Evolutionary conservation across 257 asterid genomes (phyloP), one percentile per base, ranked within the genome.

Genomic region (Scutellaria baicalensis): DNA sequence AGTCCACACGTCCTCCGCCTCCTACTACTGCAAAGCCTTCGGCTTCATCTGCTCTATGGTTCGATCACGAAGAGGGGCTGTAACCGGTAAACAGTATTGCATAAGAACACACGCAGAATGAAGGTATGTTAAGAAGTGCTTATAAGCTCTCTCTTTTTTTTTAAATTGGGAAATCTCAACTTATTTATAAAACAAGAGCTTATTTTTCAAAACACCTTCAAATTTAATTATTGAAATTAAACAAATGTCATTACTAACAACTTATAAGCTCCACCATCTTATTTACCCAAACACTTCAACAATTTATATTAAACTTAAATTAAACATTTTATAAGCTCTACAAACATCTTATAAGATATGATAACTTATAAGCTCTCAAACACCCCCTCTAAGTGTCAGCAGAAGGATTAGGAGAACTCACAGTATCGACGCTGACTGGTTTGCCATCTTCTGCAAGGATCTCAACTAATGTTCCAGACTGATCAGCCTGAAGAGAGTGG

Each of bases 11-110:
- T 20, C 60, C 20, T 6, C 33, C 27, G 45, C 75, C 20, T 67
- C 66, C 70, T 66, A 57, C 48, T 63, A 60, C 72, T 43, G 36
- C n/a, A 64, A 45, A 47, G 59, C 66, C 1, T 58, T 56, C 14
- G 17, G 57, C 70, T 42, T 23, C 69, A 40, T 50, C n/a, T 20
- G 70, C 75, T 62, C 81, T 87, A 81, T 42, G 96, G 95, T 77
- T 72, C 89, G 42, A 92, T 92, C 74, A 86, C 83, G 59, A 89
- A 89, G 62, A 92, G 84, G 60, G 95, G 95, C 97, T 92, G 97
- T 48, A 48, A 49, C 79, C 16, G 68, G 52, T 38, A 67, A 78
- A 52, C 14, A 35, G 38, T 42, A 13, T n/a, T 35, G 61, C 43
- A 73, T 79, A 54, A 75, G 76, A 17, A 59, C 52, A 9, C 9